Evolutionary conservation across 129 eudicot species (phyloP), one percentile per base, ranked within the genome.

Genomic region (Saussurea involucrata): DNA sequence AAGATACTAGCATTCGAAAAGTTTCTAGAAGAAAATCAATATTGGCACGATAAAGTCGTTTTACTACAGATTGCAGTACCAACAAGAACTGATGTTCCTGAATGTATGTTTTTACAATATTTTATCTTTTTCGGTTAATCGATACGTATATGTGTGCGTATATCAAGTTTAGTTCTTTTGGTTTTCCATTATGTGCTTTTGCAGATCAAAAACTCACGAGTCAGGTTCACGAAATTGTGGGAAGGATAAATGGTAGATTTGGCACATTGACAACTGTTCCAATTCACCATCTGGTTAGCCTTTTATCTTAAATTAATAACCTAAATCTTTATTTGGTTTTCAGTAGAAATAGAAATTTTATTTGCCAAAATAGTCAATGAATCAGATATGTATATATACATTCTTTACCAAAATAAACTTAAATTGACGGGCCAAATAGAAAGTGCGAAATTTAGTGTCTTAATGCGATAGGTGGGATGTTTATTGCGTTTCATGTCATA

Each of bases 221-320:
- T 84, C 98, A 94, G 69, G 98, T 94, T 83, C 97, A 94, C 81
- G 98, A 94, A 85, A 94, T 91, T 76, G 98, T 93, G 74, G 96
- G 98, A 24, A 89, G 97, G 65, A 89, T 93, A 83, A 93, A 93
- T 69, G 98, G 98, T 46, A 88, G 97, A 84, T 93, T 93, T 75
- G 98, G 98, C 80, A 63, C 93, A 69, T 86, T 91, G 81, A 82
- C 92, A 28, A 83, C 91, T 8, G 97, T 91, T 70, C 98, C 98
- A 20, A 90, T 94, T 82, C 98, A 91, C 74, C 98, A 94, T 91
- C 88, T 94, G 96, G 98, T 91, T 68, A 82, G 91, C 78, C 31
- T 73, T 76, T 64, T 20, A 64, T 36, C 81, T 71, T 46, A 33
- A 21, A 11, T 24, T 66, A 24, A 64, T 49, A 46, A 17, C 60